Percentiles rank a stretch among this genome's conserved stretches.
Evolutionary conservation across 2,329 filamentous ascomycete genomes (phyloP).

Genomic region (Neonectria hederae): DNA sequence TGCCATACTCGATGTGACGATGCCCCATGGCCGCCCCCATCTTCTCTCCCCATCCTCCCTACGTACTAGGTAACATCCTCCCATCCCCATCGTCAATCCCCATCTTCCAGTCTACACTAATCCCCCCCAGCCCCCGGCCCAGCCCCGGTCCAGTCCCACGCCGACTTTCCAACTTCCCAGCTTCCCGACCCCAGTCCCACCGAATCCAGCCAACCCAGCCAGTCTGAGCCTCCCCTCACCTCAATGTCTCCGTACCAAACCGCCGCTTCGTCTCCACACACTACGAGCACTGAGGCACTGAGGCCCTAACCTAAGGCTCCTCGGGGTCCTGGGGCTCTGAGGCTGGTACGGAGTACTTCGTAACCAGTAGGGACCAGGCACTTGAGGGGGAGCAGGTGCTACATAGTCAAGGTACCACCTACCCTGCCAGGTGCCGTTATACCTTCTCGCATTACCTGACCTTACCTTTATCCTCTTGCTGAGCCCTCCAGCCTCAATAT

Average conservation of each 20-base stretch:
- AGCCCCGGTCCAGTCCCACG: constrained; percentile 36
- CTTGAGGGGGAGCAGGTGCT: constrained; percentile 6
- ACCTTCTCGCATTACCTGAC: constrained; percentile 25
- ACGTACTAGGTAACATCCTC: too few relatives aligned
- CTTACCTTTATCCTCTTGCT: constrained; percentile 30
- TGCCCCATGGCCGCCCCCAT: constrained; percentile 12
- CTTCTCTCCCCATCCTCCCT: constrained; percentile 28
- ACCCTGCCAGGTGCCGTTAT: constrained; percentile 6
- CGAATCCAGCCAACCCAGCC: constrained; percentile 26
- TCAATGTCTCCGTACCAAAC: constrained; percentile 29
- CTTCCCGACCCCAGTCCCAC: constrained; percentile 22
- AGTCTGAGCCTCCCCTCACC: constrained; percentile 23
- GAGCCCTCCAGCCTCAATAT: constrained; percentile 27
- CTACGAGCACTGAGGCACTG: not conserved
- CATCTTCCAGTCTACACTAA: constrained; percentile 3
- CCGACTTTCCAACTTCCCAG: constrained; percentile 27
- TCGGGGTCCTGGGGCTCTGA: constrained; percentile 5
- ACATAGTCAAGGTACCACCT: constrained; percentile 1
- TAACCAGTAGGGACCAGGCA: not conserved
- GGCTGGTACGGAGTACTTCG: constrained; percentile 1
- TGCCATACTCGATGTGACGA: constrained; percentile 1
- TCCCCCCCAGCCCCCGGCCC: constrained; percentile 33
- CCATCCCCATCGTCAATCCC: constrained; percentile 33
- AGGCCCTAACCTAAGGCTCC: not conserved
- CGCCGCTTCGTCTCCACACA: constrained; percentile 18